Conservation (phyloP, 495 filamentous ascomycete genomes). For the Hamigera avellanea region DNA sequence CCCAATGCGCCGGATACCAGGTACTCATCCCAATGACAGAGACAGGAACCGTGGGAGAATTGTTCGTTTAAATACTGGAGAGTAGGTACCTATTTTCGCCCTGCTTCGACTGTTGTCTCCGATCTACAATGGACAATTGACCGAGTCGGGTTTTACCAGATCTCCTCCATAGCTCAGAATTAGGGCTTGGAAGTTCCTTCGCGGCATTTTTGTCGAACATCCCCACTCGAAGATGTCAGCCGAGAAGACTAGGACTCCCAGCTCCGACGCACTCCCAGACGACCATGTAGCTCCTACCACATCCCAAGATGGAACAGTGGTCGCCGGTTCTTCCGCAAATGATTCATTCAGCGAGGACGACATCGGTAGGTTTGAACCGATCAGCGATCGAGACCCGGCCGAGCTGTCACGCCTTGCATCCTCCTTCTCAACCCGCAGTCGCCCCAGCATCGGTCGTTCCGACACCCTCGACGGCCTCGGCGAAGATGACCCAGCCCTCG, state of each 20-base stretch:
- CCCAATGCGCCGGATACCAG: too few relatives aligned
- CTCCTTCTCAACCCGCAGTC: conserved; percentile 20
- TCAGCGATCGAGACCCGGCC: conserved; percentile 21
- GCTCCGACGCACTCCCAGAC: neutral
- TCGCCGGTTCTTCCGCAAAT: neutral
- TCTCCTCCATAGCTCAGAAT: too few relatives aligned
- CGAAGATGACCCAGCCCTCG: conserved; percentile 39
- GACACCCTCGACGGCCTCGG: conserved; percentile 34
- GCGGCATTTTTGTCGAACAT: too few relatives aligned
- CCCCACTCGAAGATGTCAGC: neutral
- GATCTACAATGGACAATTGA: too few relatives aligned
- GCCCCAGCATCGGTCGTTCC: conserved; percentile 19
- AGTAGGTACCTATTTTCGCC: too few relatives aligned
- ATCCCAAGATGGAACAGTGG: neutral
- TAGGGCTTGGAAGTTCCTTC: too few relatives aligned
- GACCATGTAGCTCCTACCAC: neutral
- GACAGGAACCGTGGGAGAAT: too few relatives aligned
- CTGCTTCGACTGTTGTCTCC: too few relatives aligned
- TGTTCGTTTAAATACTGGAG: too few relatives aligned
- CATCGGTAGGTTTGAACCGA: conserved; percentile 20
- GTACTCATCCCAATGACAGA: too few relatives aligned
- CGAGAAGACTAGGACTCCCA: neutral
- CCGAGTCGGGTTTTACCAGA: too few relatives aligned
- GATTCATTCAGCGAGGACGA: conserved; percentile 1
- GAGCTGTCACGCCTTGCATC: conserved; percentile 30